Conservation (phyloP, 164 flowering plant species). For the Dillenia suffruticosa region DNA sequence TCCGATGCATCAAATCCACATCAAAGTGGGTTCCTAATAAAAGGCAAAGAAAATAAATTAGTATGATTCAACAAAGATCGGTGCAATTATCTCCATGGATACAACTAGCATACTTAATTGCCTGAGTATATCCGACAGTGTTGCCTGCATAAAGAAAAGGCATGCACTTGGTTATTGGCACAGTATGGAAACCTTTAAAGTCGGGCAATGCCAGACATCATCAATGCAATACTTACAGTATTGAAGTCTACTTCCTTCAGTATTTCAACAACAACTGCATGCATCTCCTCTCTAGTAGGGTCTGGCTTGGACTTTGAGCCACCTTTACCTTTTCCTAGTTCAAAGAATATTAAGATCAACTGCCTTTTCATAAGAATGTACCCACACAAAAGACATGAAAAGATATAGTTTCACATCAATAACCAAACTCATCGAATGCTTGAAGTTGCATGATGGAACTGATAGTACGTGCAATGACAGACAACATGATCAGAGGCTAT, state of each 20-base stretch:
- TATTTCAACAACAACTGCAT: constrained; percentile 51
- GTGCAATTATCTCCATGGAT: background rate
- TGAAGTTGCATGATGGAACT: too few relatives aligned
- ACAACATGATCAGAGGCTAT: too few relatives aligned
- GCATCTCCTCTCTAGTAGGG: constrained; percentile 71
- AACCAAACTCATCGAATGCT: too few relatives aligned
- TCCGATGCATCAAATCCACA: constrained; percentile 54
- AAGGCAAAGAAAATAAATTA: background rate
- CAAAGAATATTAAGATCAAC: background rate
- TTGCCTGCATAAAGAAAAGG: constrained; percentile 52
- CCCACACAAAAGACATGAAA: background rate
- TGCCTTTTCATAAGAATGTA: background rate
- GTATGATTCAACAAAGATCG: background rate
- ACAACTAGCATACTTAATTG: constrained; percentile 47
- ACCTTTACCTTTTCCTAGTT: constrained; percentile 47
- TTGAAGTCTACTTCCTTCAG: constrained; percentile 85
- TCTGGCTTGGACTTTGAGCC: constrained; percentile 36
- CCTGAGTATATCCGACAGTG: constrained; percentile 75
- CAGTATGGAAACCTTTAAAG: background rate
- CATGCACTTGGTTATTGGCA: constrained; percentile 8
- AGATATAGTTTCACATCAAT: background rate
- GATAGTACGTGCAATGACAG: too few relatives aligned
- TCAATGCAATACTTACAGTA: constrained; percentile 44
- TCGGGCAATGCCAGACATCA: background rate
- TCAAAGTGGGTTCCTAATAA: constrained; percentile 50